Percentiles rank a stretch among this genome's conserved stretches.
Conservation (phyloP, 2,329 filamentous ascomycete species). For the Scytalidium lignicola region DNA sequence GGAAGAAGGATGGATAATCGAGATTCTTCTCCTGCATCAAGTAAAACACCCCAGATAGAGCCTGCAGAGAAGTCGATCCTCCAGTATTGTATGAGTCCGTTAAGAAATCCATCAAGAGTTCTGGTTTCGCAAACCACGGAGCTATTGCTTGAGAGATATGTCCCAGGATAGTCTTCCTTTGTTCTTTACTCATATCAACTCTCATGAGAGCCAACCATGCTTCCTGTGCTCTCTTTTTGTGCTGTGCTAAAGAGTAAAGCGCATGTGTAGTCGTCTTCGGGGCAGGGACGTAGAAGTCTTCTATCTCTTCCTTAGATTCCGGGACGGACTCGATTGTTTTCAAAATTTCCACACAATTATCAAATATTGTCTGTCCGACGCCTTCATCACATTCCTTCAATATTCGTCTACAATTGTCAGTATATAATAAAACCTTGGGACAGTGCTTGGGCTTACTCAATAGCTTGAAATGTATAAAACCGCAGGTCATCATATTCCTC, state of each 20-base stretch:
- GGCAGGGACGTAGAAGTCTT: slow-evolving; percentile 61
- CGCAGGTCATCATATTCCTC: slow-evolving; percentile 79
- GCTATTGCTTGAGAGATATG: slow-evolving; percentile 73
- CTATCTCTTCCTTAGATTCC: slow-evolving; percentile 57
- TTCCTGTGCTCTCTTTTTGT: slow-evolving; percentile 77
- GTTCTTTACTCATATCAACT: slow-evolving; percentile 59
- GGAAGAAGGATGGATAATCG: slow-evolving; percentile 92
- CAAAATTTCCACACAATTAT: slow-evolving; percentile 57
- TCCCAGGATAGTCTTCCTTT: slow-evolving; percentile 73
- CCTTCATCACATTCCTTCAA: neutral
- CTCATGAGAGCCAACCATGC: slow-evolving; percentile 79
- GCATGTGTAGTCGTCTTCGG: slow-evolving; percentile 64
- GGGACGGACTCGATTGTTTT: slow-evolving; percentile 67
- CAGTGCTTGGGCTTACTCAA: slow-evolving; percentile 53
- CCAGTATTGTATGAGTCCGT: slow-evolving; percentile 89
- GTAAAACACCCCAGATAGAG: slow-evolving; percentile 90
- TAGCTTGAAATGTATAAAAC: slow-evolving; percentile 71
- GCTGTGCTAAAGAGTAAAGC: slow-evolving; percentile 59
- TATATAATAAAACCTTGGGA: neutral
- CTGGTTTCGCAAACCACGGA: slow-evolving; percentile 84
- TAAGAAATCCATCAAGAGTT: slow-evolving; percentile 91
- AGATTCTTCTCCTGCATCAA: slow-evolving; percentile 90
- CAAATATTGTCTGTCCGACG: slow-evolving; percentile 34
- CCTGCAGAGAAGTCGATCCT: slow-evolving; percentile 80
- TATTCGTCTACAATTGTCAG: slow-evolving; percentile 23